Percentiles rank a stretch among this genome's conserved stretches.
Evolutionary conservation across 1,284 basidiomycete species (phyloP).

Genomic region (Leccinum idahoense): DNA sequence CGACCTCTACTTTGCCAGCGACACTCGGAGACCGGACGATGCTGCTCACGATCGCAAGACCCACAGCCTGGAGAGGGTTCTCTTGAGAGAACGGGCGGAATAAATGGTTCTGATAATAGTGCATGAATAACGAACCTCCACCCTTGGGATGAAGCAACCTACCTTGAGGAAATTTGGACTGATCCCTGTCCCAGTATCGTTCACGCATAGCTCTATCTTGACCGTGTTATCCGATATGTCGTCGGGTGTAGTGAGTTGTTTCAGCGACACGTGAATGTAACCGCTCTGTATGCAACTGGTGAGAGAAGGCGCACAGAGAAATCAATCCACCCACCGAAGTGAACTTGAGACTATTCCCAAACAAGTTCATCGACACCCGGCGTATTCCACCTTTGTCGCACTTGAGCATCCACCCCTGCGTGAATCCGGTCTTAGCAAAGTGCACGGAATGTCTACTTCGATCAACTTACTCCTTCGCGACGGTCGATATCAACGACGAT

Average conservation of each 20-base stretch:
- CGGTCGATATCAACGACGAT: slow-evolving; percentile 85
- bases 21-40: slow-evolving; percentile 85
- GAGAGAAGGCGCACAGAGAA: slow-evolving; percentile 7
- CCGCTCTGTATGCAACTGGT: slow-evolving; percentile 52
- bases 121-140: slow-evolving; percentile 11
- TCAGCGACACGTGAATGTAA: slow-evolving; percentile 81
- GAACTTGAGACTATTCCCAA: slow-evolving; percentile 94
- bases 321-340: slow-evolving; percentile 52
- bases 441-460: not conserved
- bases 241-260: slow-evolving; percentile 59
- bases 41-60: slow-evolving; percentile 95
- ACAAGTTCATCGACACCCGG: slow-evolving; percentile 91
- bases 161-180: slow-evolving; percentile 85
- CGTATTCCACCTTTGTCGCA: slow-evolving; percentile 93
- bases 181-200: slow-evolving; percentile 92
- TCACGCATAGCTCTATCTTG: slow-evolving; percentile 81
- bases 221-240: slow-evolving; percentile 54
- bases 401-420: slow-evolving; percentile 79
- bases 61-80: slow-evolving; percentile 87
- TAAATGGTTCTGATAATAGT: slow-evolving; percentile 69
- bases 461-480: slow-evolving; percentile 52
- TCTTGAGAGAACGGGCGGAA: slow-evolving; percentile 98
- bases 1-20: slow-evolving; percentile 84
- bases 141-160: slow-evolving; percentile 3
- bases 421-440: slow-evolving; percentile 6